phyloP scores from a whole-genome alignment of 2,329 filamentous ascomycete species.

The Anthostomella pinea region DNA sequence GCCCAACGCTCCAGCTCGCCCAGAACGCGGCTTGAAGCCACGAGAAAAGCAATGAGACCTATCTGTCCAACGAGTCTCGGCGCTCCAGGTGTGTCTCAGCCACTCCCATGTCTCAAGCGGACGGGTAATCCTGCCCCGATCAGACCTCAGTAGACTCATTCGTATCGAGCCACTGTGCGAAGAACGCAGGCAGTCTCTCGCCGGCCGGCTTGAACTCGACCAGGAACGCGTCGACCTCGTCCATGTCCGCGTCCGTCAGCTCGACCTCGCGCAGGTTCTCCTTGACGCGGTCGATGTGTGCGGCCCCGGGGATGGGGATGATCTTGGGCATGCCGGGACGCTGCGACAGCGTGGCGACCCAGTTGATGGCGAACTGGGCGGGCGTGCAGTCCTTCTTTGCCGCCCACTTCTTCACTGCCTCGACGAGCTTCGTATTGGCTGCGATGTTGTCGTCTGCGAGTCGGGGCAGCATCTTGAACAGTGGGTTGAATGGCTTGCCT shows the following conservation, averaged over 20 bases:
- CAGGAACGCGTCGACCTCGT: conserved; percentile 37
- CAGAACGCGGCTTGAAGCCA: too few species aligned
- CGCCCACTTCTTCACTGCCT: conserved; percentile 16
- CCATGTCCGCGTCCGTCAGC: conserved; percentile 35
- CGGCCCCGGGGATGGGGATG: conserved; percentile 52
- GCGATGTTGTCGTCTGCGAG: conserved; percentile 14
- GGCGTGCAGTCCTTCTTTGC: conserved; percentile 18
- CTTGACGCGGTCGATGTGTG: conserved; percentile 38
- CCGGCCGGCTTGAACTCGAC: conserved; percentile 32
- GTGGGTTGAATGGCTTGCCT: conserved; percentile 9
- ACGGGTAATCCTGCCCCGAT: neutral
- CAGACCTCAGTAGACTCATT: conserved; percentile 3
- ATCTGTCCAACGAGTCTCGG: too few species aligned
- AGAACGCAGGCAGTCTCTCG: neutral
- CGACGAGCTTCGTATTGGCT: conserved; percentile 14
- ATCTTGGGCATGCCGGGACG: conserved; percentile 39
- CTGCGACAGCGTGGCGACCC: conserved; percentile 21
- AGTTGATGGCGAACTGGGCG: conserved; percentile 22
- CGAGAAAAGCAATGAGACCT: too few species aligned
- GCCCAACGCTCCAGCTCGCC: too few species aligned
- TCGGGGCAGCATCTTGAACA: conserved; percentile 7
- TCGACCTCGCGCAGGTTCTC: conserved; percentile 43
- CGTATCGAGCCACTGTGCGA: neutral
- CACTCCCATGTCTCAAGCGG: neutral
- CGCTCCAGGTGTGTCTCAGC: neutral